phyloP scores from a whole-genome alignment of 352 stramenopile species.

The Phytopythium vexans region DNA sequence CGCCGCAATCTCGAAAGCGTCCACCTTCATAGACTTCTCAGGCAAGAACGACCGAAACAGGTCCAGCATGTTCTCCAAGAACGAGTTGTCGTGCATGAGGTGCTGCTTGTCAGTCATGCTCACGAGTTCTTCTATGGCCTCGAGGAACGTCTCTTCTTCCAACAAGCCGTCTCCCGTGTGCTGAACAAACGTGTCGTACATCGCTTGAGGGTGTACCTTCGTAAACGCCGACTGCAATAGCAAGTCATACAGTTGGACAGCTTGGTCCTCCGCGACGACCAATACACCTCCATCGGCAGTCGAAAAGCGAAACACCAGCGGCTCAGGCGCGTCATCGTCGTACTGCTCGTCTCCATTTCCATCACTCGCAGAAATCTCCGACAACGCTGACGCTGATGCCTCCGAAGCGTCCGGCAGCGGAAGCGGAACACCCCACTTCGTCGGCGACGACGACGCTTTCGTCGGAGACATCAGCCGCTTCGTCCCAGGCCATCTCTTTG shows the following conservation, averaged over 20 bases:
- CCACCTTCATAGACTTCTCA: slow-evolving; percentile 57
- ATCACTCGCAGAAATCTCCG: slow-evolving; percentile 1
- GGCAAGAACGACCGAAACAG: slow-evolving; percentile 75
- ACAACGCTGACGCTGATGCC: background rate
- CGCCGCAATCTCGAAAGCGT: slow-evolving; percentile 81
- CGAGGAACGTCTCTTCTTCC: slow-evolving; percentile 81
- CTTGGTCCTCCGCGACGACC: slow-evolving; percentile 56
- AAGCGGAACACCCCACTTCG: slow-evolving; percentile 18
- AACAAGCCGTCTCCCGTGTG: slow-evolving; percentile 80
- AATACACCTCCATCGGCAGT: slow-evolving; percentile 57
- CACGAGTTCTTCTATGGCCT: slow-evolving; percentile 74
- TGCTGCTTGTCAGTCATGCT: slow-evolving; percentile 72
- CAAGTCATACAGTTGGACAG: slow-evolving; percentile 56
- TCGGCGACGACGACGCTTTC: slow-evolving; percentile 15
- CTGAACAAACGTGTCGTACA: slow-evolving; percentile 87
- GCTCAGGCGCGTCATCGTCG: slow-evolving; percentile 13
- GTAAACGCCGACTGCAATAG: slow-evolving; percentile 69
- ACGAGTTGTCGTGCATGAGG: slow-evolving; percentile 72
- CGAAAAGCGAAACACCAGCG: slow-evolving; percentile 68
- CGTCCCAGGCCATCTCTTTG: slow-evolving; percentile 59
- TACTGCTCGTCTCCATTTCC: slow-evolving; percentile 14
- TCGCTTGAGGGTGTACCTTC: slow-evolving; percentile 58
- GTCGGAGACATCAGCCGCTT: slow-evolving; percentile 40
- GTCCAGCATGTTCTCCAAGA: slow-evolving; percentile 72
- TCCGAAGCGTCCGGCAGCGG: slow-evolving; percentile 12